These are phyloP conservation scores for Ophiostoma quercus DNA, from an alignment of 2,329 filamentous ascomycete genomes.

Conservation along the genomic window DNA sequence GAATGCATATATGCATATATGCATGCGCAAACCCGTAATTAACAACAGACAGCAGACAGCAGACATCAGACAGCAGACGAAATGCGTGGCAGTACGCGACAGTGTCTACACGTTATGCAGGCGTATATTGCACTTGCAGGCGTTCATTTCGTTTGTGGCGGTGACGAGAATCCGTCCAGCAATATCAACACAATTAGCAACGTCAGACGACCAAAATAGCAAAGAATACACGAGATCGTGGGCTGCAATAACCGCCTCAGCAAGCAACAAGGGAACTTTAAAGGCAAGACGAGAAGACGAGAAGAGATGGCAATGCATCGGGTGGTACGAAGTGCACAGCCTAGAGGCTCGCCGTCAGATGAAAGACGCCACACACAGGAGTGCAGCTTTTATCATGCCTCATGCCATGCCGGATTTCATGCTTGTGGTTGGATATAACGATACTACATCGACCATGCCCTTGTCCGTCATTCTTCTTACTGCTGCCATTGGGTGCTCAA, in stretches of 20 bases:
- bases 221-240: background rate
- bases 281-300: background rate
- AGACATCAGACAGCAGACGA: background rate
- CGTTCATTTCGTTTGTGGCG: background rate
- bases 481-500: too few relatives aligned
- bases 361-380: background rate
- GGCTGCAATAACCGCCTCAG: background rate
- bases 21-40: background rate
- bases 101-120: too few relatives aligned
- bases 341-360: background rate
- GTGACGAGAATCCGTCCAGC: background rate
- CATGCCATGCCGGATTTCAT: background rate
- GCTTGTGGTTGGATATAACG: background rate
- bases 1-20: background rate
- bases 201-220: background rate
- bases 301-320: background rate
- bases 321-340: background rate
- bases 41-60: background rate
- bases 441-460: background rate
- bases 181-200: background rate
- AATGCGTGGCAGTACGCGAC: background rate
- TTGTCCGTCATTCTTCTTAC: background rate
- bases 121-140: background rate
- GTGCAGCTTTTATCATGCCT: background rate
- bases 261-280: background rate